A percentile compares a stretch with the other conserved stretches of the same genome.
These are phyloP conservation scores for Sherardia arvensis DNA, from an alignment of 257 asterid genomes.

Conservation along the genomic window DNA sequence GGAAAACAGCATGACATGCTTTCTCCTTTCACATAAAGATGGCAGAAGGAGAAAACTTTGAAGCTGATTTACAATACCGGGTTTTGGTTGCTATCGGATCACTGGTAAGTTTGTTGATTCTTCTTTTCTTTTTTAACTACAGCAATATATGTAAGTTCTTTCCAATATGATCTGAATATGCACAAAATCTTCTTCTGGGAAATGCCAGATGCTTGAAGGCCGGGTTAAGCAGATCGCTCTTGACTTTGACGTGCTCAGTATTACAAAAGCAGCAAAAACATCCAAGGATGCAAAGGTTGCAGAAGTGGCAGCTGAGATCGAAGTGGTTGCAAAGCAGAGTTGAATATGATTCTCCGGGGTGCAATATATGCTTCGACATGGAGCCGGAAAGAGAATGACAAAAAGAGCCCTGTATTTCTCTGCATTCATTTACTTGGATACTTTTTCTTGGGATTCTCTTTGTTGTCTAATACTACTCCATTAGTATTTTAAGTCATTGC, in stretches of 20 bases:
- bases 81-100: conserved; percentile 96
- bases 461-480: neutral
- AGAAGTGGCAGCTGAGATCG: conserved; percentile 89
- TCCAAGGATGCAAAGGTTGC: conserved; percentile 69
- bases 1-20: neutral
- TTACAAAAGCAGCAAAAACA: conserved; percentile 71
- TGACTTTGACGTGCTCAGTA: conserved; percentile 73
- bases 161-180: neutral
- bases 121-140: neutral
- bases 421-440: neutral
- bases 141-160: neutral
- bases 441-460: neutral
- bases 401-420: neutral
- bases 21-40: conserved; percentile 35
- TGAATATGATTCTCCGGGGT: conserved; percentile 14
- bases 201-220: conserved; percentile 81
- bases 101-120: conserved; percentile 40
- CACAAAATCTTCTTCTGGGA: neutral
- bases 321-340: conserved; percentile 48
- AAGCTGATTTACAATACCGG: conserved; percentile 69
- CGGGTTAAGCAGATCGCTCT: conserved; percentile 61
- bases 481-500: neutral
- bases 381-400: neutral
- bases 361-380: neutral
- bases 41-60: conserved; percentile 74